Conservation (phyloP, 805 yeast genomes). For the Clavispora fructus region DNA sequence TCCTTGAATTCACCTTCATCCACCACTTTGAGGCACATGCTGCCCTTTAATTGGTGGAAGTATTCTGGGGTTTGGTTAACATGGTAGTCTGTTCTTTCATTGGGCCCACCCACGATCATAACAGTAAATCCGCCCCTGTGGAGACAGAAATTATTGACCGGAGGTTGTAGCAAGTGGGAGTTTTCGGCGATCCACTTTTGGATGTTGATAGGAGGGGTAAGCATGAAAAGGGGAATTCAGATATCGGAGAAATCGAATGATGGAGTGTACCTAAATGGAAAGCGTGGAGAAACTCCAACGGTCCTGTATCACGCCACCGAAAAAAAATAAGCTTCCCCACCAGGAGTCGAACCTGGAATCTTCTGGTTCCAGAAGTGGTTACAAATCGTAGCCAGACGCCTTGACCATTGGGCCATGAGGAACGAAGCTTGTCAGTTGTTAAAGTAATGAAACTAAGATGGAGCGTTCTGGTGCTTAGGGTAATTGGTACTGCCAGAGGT, state of each 20-base stretch:
- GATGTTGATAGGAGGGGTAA: constrained; percentile 69
- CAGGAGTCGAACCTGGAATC: constrained; percentile 54
- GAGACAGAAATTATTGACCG: constrained; percentile 85
- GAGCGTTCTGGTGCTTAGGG: too few species aligned
- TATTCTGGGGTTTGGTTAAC: constrained; percentile 93
- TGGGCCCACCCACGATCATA: constrained; percentile 96
- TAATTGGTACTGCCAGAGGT: too few species aligned
- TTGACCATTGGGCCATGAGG: constrained; percentile 76
- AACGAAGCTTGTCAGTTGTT: constrained; percentile 35
- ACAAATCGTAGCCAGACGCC: constrained; percentile 68
- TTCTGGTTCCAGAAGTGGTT: constrained; percentile 47
- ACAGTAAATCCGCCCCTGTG: constrained; percentile 91
- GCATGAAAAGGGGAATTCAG: constrained; percentile 27
- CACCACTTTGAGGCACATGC: constrained; percentile 79
- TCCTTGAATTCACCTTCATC: constrained; percentile 67
- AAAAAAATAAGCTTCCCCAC: constrained; percentile 44
- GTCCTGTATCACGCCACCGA: neutral
- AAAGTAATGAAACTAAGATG: neutral
- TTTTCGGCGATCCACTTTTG: constrained; percentile 79
- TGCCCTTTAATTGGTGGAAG: constrained; percentile 83
- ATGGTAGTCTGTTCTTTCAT: constrained; percentile 89
- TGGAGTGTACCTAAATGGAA: neutral
- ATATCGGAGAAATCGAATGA: neutral
- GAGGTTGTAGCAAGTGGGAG: constrained; percentile 73
- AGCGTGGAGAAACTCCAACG: neutral